Evolutionary conservation across 1,284 basidiomycete genomes (phyloP), one percentile per base, ranked within the genome.

Genomic region (Ustanciosporium gigantosporum): DNA sequence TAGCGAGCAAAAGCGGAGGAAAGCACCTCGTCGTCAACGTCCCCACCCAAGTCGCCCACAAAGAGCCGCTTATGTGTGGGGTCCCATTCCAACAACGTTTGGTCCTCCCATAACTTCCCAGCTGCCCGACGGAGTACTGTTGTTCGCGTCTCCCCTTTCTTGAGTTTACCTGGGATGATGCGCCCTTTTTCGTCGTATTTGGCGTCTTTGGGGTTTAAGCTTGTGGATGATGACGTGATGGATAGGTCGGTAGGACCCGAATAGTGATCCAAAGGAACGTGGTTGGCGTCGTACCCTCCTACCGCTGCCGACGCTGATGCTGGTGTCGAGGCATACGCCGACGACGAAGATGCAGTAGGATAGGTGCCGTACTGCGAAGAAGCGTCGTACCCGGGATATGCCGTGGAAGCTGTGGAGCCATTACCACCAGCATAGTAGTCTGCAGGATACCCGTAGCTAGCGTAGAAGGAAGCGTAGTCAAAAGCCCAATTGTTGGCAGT

Each of bases 51-150:
- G 79, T 99, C 94, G 39, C 95, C 95, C 19, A 99, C 91, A 73
- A 99, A 99, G 36, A 99, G 81, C 23, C 95, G 86, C 81, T 95
- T 98, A 90, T 96, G 98, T 13, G 89, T 90, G 36, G 95, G 89
- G 80, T 93, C 95, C 95, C 95, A 99, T 62, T 98, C 95, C 15
- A 98, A 80, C 42, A 99, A 81, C 2, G 91, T 95, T 78, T 91
- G 90, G 79, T 99, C 95, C 79, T 99, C 95, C 92, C 94, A 99
- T 14, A 90, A 86, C 79, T 92, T 91, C 17, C 95, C 95, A 38
- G 84, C 92, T 1, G 91, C 94, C 78, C 95, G 95, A 27, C 95
- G 84, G 41, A 99, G 80, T 9, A 99, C 95, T 3, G 95, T 99
- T 40, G 87, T 88, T 37, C 95, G 83, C 80, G 93, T 95, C 37